phyloP scores from a whole-genome alignment of 108 stramenopile genomes.

The Fistulifera solaris region DNA sequence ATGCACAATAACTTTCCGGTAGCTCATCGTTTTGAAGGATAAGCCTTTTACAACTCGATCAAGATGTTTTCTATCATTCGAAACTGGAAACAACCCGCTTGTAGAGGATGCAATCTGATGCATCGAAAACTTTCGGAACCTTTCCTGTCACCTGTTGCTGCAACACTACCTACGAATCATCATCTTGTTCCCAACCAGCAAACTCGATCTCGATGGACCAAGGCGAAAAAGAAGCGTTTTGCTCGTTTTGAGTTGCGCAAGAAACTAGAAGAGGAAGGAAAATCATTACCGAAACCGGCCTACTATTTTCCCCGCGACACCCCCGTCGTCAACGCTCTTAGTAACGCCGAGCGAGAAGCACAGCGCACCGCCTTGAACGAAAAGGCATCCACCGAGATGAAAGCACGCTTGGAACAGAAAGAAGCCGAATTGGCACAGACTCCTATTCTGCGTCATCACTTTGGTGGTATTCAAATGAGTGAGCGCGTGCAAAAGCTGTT shows the following conservation, averaged over 20 bases:
- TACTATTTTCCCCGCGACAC: slow-evolving; percentile 57
- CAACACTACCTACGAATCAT: too few species aligned
- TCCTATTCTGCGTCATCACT: slow-evolving; percentile 19
- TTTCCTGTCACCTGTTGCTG: too few species aligned
- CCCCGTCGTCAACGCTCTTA: slow-evolving; percentile 55
- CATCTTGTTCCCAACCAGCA: not conserved
- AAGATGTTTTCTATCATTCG: too few species aligned
- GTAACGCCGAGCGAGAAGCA: not conserved
- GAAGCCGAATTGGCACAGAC: slow-evolving; percentile 32
- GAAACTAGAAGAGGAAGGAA: not conserved
- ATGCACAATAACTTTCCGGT: too few species aligned
- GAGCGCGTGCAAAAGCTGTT: slow-evolving; percentile 66
- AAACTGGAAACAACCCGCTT: too few species aligned
- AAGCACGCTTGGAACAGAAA: slow-evolving; percentile 37
- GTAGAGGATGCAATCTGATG: too few species aligned
- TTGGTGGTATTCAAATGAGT: slow-evolving; percentile 34
- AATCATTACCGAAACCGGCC: slow-evolving; percentile 29
- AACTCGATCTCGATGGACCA: slow-evolving; percentile 6
- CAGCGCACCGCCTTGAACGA: slow-evolving; percentile 16
- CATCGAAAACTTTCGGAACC: too few species aligned
- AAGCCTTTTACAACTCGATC: too few species aligned
- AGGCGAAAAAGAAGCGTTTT: slow-evolving; percentile 8
- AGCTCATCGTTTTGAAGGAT: too few species aligned
- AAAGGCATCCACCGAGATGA: slow-evolving; percentile 42
- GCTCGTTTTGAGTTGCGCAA: slow-evolving; percentile 2